phyloP scores from a whole-genome alignment of 2,329 filamentous ascomycete genomes.

The Cladosporium sp. region DNA sequence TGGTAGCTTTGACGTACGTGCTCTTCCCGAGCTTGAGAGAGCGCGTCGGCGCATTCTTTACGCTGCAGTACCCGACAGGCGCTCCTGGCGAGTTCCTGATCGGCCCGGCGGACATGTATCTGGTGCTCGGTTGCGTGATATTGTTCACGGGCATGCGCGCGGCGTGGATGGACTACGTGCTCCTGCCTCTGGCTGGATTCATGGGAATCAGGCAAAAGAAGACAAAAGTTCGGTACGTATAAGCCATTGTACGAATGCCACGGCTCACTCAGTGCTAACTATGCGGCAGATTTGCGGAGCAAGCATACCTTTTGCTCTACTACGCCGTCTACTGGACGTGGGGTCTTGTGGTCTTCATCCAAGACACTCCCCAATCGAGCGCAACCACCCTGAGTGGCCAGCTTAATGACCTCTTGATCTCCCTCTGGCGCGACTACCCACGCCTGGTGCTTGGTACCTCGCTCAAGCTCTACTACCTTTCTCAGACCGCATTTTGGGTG shows the following conservation, averaged over 20 bases:
- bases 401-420: slow-evolving; percentile 24
- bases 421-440: slow-evolving; percentile 79
- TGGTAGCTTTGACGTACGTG: slow-evolving; percentile 74
- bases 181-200: slow-evolving; percentile 68
- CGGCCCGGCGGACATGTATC: slow-evolving; percentile 72
- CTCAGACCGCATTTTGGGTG: slow-evolving; percentile 86
- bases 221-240: slow-evolving; percentile 54
- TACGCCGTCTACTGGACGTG: slow-evolving; percentile 74
- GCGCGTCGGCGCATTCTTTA: slow-evolving; percentile 82
- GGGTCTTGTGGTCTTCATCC: slow-evolving; percentile 58
- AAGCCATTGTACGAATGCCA: neutral
- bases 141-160: slow-evolving; percentile 83
- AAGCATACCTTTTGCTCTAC: slow-evolving; percentile 86
- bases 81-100: slow-evolving; percentile 58
- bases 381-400: slow-evolving; percentile 12
- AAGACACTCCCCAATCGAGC: slow-evolving; percentile 22
- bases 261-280: neutral
- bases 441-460: slow-evolving; percentile 65
- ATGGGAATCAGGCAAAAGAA: slow-evolving; percentile 72
- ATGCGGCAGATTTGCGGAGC: slow-evolving; percentile 65
- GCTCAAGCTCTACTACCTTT: slow-evolving; percentile 84
- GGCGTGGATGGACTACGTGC: slow-evolving; percentile 76
- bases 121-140: slow-evolving; percentile 72
- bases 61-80: slow-evolving; percentile 62
- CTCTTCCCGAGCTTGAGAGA: slow-evolving; percentile 73